These are phyloP conservation scores for Trametes punicea DNA, from an alignment of 768 basidiomycete species.

Conservation along the genomic window DNA sequence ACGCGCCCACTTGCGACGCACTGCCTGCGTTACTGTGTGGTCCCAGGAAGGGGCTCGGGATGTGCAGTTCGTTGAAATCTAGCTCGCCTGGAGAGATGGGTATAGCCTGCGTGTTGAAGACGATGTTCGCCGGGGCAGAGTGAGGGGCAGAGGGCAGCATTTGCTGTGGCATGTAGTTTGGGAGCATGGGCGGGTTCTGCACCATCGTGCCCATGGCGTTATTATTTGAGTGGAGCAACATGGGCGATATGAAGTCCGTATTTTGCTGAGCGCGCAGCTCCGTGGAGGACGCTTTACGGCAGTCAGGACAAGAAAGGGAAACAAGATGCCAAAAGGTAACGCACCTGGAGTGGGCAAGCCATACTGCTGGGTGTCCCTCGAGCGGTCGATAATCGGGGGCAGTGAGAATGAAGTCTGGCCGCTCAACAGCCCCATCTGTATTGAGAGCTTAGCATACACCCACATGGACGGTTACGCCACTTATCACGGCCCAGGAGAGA, in stretches of 20 bases:
- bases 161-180: conserved; percentile 26
- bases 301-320: neutral
- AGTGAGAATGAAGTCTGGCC: conserved; percentile 34
- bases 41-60: conserved; percentile 80
- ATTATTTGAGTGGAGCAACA: conserved; percentile 45
- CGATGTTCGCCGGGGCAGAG: conserved; percentile 75
- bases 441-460: neutral
- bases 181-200: conserved; percentile 21
- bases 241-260: conserved; percentile 59
- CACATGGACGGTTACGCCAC: neutral
- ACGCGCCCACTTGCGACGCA: conserved; percentile 4
- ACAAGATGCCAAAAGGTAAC: conserved; percentile 26
- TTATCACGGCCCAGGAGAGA: neutral
- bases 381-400: conserved; percentile 28
- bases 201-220: conserved; percentile 24
- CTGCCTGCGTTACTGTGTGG: conserved; percentile 41
- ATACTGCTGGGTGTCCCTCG: conserved; percentile 32
- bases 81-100: conserved; percentile 47
- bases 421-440: conserved; percentile 33
- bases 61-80: conserved; percentile 65
- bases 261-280: conserved; percentile 62
- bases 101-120: conserved; percentile 45
- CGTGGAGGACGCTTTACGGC: conserved; percentile 50
- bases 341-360: conserved; percentile 70
- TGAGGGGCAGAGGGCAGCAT: conserved; percentile 30